Conservation (phyloP, 345 rosid genomes). For the Excoecaria cochinchinensis region DNA sequence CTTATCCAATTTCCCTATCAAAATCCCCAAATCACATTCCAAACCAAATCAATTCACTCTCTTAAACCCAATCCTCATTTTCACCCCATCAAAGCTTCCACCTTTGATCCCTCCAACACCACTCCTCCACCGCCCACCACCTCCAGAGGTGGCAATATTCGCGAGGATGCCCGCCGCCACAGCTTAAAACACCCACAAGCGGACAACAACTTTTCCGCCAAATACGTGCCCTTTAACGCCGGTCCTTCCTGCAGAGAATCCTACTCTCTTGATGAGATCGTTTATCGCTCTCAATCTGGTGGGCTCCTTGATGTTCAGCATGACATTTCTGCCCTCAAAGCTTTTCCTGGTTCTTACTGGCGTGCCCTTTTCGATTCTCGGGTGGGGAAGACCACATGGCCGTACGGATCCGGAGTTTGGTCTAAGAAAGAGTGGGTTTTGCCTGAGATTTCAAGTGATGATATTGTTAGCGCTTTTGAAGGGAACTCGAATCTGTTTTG, state of each 20-base stretch:
- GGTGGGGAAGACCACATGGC: constrained; percentile 29
- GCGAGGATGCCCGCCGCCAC: constrained; percentile 55
- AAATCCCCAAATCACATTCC: background rate
- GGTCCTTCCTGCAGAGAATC: constrained; percentile 20
- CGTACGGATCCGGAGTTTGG: constrained; percentile 34
- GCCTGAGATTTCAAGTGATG: constrained; percentile 27
- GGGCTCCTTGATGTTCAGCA: constrained; percentile 34
- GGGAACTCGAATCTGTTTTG: constrained; percentile 31
- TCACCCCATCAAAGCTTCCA: constrained; percentile 11
- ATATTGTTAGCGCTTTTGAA: constrained; percentile 29
- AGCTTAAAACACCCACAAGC: constrained; percentile 23
- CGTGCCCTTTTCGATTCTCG: constrained; percentile 24
- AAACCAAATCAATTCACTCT: background rate
- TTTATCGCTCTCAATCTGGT: constrained; percentile 27
- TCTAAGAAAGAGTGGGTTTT: constrained; percentile 29
- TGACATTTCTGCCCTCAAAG: constrained; percentile 25
- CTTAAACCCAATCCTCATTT: constrained; percentile 15
- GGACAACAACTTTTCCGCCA: constrained; percentile 42
- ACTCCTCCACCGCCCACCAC: constrained; percentile 9
- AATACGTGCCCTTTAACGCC: constrained; percentile 57
- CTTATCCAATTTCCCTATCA: constrained; percentile 15
- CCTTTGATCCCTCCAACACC: constrained; percentile 12
- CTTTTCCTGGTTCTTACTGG: constrained; percentile 28
- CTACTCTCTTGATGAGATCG: constrained; percentile 33
- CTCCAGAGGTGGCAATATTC: constrained; percentile 31